These are phyloP conservation scores for Trichomonascaceae sp. DNA, from an alignment of 1,139 yeast genomes.

Conservation along the genomic window DNA sequence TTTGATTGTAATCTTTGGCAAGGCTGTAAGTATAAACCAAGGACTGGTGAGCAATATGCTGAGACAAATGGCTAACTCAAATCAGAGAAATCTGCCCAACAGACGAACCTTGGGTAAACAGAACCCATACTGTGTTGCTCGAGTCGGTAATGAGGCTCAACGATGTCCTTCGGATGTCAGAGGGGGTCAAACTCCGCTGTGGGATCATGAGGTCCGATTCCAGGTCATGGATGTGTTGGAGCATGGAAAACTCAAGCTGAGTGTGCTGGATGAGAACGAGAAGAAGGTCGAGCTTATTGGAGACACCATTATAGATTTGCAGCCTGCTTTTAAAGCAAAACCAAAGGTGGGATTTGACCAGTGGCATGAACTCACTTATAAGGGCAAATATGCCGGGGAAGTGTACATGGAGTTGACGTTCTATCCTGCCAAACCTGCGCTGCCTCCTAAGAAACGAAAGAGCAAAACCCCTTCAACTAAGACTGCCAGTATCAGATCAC, in stretches of 20 bases:
- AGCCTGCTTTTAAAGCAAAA: slow-evolving; percentile 55
- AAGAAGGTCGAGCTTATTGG: slow-evolving; percentile 84
- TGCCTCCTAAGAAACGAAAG: slow-evolving; percentile 21
- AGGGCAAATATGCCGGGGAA: slow-evolving; percentile 80
- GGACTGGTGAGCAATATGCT: background rate
- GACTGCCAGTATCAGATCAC: background rate
- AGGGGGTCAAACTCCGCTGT: slow-evolving; percentile 88
- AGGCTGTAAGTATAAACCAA: slow-evolving; percentile 29
- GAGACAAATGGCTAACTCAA: background rate
- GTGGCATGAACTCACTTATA: slow-evolving; percentile 71
- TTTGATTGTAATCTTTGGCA: slow-evolving; percentile 34
- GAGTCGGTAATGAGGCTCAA: slow-evolving; percentile 76
- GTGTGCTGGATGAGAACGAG: slow-evolving; percentile 82
- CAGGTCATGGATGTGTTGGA: slow-evolving; percentile 43
- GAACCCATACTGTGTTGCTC: slow-evolving; percentile 74
- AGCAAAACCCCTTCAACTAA: slow-evolving; percentile 5
- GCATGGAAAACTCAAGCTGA: slow-evolving; percentile 55
- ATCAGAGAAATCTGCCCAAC: slow-evolving; percentile 61
- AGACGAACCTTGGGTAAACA: slow-evolving; percentile 79
- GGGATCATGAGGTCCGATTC: slow-evolving; percentile 76
- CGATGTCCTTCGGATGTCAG: slow-evolving; percentile 67
- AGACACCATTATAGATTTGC: slow-evolving; percentile 68
- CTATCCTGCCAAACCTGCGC: slow-evolving; percentile 45
- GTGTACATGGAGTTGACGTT: slow-evolving; percentile 88
- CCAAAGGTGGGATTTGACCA: slow-evolving; percentile 75